Evolutionary conservation across 768 basidiomycete species (phyloP).

Genomic region (Mycena chlorophos): DNA sequence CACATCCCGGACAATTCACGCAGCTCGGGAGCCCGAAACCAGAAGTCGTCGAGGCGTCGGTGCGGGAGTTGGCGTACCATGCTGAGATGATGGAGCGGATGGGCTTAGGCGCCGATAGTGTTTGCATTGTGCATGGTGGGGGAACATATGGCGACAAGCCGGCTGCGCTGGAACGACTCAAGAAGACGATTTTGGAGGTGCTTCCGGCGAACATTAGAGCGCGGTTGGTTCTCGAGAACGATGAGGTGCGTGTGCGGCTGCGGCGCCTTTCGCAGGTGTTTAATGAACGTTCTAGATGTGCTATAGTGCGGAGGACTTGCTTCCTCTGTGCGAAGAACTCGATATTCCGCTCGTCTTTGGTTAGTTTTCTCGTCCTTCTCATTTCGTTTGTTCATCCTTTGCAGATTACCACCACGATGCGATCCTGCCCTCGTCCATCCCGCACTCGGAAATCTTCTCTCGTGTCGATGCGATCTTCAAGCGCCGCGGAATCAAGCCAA

Average conservation of each 20-base stretch:
- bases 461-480: conserved; percentile 74
- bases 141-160: conserved; percentile 83
- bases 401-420: conserved; percentile 82
- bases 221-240: conserved; percentile 89
- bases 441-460: conserved; percentile 68
- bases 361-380: conserved; percentile 31
- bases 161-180: conserved; percentile 69
- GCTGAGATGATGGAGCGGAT: conserved; percentile 85
- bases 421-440: conserved; percentile 59
- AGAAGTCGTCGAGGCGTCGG: conserved; percentile 70
- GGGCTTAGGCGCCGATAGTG: conserved; percentile 78
- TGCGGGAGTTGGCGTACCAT: conserved; percentile 85
- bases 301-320: conserved; percentile 84
- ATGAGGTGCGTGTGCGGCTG: conserved; percentile 85
- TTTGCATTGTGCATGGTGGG: conserved; percentile 87
- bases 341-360: conserved; percentile 70
- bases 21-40: conserved; percentile 79
- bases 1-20: conserved; percentile 87
- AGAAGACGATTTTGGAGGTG: conserved; percentile 59
- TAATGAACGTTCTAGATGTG: conserved; percentile 51
- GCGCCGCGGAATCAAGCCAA: conserved; percentile 77
- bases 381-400: conserved; percentile 33
- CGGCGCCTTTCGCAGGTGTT: not conserved
- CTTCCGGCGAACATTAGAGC: conserved; percentile 65
- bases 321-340: conserved; percentile 85